A percentile compares a stretch with the other conserved stretches of the same genome.
Evolutionary conservation across 2,329 filamentous ascomycete genomes (phyloP).

Genomic region (Aspergillus pseudoviridinutans): DNA sequence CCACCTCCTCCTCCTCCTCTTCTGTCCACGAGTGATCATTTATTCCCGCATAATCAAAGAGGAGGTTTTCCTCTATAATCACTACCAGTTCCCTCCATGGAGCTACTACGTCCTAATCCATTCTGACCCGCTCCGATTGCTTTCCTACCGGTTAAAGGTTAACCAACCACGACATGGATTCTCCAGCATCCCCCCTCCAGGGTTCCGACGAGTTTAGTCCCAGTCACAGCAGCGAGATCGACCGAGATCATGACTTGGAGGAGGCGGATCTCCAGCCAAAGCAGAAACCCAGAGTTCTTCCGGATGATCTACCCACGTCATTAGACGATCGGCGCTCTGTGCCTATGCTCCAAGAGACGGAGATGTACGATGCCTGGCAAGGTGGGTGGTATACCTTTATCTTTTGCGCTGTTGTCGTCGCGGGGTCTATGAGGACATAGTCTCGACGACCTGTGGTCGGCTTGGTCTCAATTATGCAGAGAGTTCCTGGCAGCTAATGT

Average conservation of each 20-base stretch:
- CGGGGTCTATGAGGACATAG: no score
- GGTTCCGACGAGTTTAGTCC: conserved; percentile 26
- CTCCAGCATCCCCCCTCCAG: conserved; percentile 28
- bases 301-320: conserved; percentile 82
- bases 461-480: background rate
- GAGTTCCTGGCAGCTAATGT: conserved; percentile 4
- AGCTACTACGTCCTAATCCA: conserved; percentile 13
- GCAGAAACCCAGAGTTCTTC: conserved; percentile 51
- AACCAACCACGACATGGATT: conserved; percentile 31
- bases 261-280: conserved; percentile 12
- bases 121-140: conserved; percentile 9
- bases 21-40: background rate
- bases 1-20: background rate
- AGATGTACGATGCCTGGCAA: conserved; percentile 99
- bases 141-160: conserved; percentile 5
- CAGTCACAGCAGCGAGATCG: conserved; percentile 1
- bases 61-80: conserved; percentile 6
- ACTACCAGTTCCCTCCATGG: conserved; percentile 14
- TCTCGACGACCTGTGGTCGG: no score
- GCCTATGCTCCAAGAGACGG: conserved; percentile 73
- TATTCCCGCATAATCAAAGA: background rate
- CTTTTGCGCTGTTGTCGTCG: background rate
- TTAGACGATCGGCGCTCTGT: conserved; percentile 79
- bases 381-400: conserved; percentile 48
- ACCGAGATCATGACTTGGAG: conserved; percentile 14